Evolutionary conservation across 75 land plant genomes (phyloP), one percentile per base, ranked within the genome.

Genomic region (Chamaecyparis obtusa): DNA sequence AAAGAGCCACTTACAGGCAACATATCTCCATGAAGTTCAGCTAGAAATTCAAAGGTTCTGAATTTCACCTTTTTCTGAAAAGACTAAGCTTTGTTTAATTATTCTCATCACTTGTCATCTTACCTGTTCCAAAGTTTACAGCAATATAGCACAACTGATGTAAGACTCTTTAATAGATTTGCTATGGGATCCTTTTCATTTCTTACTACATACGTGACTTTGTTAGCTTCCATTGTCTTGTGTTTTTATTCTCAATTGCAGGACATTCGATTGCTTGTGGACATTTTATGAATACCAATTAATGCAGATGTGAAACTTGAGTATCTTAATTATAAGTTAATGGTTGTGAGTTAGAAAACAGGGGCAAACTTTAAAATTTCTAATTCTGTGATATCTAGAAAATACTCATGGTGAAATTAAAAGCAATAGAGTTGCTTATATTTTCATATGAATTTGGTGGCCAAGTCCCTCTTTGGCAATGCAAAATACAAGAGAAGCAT

Each of bases 221-320:
- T 74, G 37, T 3, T 74, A 74, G 14, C 76, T 32, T 74, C 36
- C 76, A 33, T 74, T 33, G 33, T 30, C 16, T 10, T 11, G 76
- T 33, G 37, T 74, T 9, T 48, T 49, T 49, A 74, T 32, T 74
- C 16, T 33, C 36, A 74, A 74, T 74, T 13, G 1, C 7, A 2
- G 76, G 76, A 10, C 76, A 13, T 11, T 33, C 69, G 6, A 64
- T 64, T 27, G n/a, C 69, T 64, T 64, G 69, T 64, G 16, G 27
- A 57, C 7, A n/a, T n/a, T 33, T 36, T 3, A 74, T 11, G 37
- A 33, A 13, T 32, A 33, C 9, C 16, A 74, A 30, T 74, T 74
- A 74, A 74, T 74, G 76, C 36, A 74, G 76, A 74, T 74, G 76
- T 74, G 76, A 33, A 74, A 74, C 16, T 33, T 74, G 14, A 74